Base-by-base conservation (phyloP, 208 protist genomes). In the Phytomonas sp. region DNA sequence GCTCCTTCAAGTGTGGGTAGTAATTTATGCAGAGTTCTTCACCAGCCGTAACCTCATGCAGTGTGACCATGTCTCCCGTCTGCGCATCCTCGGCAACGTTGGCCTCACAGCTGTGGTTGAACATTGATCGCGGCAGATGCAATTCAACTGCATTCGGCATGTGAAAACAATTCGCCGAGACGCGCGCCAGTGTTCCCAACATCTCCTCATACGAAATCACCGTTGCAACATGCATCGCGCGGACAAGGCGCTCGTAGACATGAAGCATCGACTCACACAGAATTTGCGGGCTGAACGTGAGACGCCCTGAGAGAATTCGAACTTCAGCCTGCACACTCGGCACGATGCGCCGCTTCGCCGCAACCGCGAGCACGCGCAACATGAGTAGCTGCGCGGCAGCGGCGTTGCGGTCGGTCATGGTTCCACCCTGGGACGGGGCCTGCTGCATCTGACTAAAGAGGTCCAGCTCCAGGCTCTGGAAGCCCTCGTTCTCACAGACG, bases 101-200 rank as follows among this genome's bases (percentile, higher is more conserved):
- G 6, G 89, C 81, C n/a, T 73, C 81, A 68, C 90, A 95, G 60
- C 84, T 85, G 72, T 95, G 90, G 69, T 95, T 93, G 30, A 95
- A 68, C 82, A 95, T 87, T 30, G 87, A 79, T 15, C 85, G 79
- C 8, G 85, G 71, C 62, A 93, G 79, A 65, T 88, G 68, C 33
- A 93, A 76, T 60, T 89, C 83, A 20, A 95, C 78, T 15, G 40
- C 40, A 51, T 51, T 51, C 7, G 40, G 13, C 40, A 15, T 17
- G 13, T 51, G 83, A 67, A 91, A 88, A 71, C 84, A 85, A 76
- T 93, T 93, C 29, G 85, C 84, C 33, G 81, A 83, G 62, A 92
- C 74, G 23, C 87, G 83, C 2, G 86, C 85, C 26, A 92, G 69
- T 15, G 85, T 69, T 29, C 87, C 85, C 20, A 95, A 61, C 68